A percentile compares a stretch with the other conserved stretches of the same genome.
Conservation (phyloP, 495 filamentous ascomycete genomes). For the Cladorrhinum samala region DNA sequence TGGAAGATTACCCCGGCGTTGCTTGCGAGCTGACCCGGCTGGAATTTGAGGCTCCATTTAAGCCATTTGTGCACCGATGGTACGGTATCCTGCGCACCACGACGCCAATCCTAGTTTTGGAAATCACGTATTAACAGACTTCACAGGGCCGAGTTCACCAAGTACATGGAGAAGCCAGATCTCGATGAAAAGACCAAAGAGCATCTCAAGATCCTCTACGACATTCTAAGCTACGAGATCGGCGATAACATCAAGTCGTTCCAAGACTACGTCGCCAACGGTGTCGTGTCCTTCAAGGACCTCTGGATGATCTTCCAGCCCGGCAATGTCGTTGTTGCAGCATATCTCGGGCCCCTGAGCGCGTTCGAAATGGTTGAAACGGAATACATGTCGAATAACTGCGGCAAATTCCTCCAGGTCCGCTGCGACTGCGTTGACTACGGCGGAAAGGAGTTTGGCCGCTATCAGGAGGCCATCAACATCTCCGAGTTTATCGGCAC, state of each 20-base stretch:
- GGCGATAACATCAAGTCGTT: conserved; percentile 49
- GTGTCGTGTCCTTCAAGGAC: conserved; percentile 54
- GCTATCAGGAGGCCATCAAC: conserved; percentile 31
- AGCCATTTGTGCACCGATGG: conserved; percentile 65
- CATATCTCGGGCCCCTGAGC: conserved; percentile 24
- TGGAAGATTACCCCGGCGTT: conserved; percentile 59
- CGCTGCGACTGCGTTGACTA: conserved; percentile 49
- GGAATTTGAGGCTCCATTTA: conserved; percentile 54
- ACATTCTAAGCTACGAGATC: conserved; percentile 54
- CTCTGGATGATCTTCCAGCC: conserved; percentile 43
- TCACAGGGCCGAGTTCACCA: conserved; percentile 36
- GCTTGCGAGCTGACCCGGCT: conserved; percentile 54
- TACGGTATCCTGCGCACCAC: background rate
- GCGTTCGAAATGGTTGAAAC: conserved; percentile 29
- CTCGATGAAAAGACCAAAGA: conserved; percentile 43
- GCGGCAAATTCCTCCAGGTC: conserved; percentile 39
- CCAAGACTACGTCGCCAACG: conserved; percentile 51
- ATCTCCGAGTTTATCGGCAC: conserved; percentile 53
- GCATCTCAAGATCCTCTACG: conserved; percentile 53
- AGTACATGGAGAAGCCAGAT: conserved; percentile 41
- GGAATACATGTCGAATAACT: conserved; percentile 25
- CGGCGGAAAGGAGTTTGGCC: conserved; percentile 55
- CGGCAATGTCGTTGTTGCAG: conserved; percentile 26
- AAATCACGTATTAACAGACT: background rate
- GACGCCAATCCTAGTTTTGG: background rate